These are phyloP conservation scores for Colletotrichum sp. DNA, from an alignment of 2,329 filamentous ascomycete species.

Conservation along the genomic window DNA sequence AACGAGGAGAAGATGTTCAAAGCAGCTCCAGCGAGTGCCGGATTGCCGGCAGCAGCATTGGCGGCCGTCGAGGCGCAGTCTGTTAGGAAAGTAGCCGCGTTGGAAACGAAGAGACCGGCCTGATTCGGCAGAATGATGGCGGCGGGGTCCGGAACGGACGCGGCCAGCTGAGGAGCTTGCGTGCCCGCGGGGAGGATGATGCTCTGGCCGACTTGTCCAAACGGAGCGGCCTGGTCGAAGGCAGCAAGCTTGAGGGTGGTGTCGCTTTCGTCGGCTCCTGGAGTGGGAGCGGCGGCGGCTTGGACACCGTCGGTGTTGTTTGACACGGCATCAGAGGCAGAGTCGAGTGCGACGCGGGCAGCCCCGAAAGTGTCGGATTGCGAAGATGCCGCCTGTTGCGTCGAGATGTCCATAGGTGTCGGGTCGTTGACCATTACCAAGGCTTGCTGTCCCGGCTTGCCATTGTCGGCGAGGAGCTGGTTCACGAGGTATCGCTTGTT, in stretches of 20 bases:
- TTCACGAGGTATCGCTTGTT: slow-evolving; percentile 44
- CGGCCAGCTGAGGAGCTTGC: slow-evolving; percentile 31
- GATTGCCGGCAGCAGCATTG: slow-evolving; percentile 16
- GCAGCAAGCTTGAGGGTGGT: slow-evolving; percentile 23
- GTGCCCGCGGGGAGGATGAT: slow-evolving; percentile 39
- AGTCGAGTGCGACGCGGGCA: not conserved
- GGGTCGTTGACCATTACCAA: slow-evolving; percentile 44
- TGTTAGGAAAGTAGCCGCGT: slow-evolving; percentile 32
- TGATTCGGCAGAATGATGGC: slow-evolving; percentile 40
- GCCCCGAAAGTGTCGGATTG: slow-evolving; percentile 25
- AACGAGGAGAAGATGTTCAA: slow-evolving; percentile 29
- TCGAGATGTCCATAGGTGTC: slow-evolving; percentile 37
- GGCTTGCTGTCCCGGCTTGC: slow-evolving; percentile 34
- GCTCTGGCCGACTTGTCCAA: slow-evolving; percentile 36
- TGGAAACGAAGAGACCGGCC: slow-evolving; percentile 37
- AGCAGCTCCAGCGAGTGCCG: not conserved
- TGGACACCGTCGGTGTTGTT: slow-evolving; percentile 20
- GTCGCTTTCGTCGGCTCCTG: slow-evolving; percentile 16
- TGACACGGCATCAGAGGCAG: not conserved
- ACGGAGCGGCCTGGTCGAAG: slow-evolving; percentile 35
- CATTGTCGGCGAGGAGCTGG: slow-evolving; percentile 42
- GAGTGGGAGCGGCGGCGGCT: slow-evolving; percentile 18
- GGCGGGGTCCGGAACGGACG: slow-evolving; percentile 41
- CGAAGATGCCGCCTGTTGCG: slow-evolving; percentile 24
- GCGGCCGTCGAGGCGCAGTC: slow-evolving; percentile 36